Base-by-base conservation (phyloP, 2,329 filamentous ascomycete genomes). In the Calonectria ilicicola region DNA sequence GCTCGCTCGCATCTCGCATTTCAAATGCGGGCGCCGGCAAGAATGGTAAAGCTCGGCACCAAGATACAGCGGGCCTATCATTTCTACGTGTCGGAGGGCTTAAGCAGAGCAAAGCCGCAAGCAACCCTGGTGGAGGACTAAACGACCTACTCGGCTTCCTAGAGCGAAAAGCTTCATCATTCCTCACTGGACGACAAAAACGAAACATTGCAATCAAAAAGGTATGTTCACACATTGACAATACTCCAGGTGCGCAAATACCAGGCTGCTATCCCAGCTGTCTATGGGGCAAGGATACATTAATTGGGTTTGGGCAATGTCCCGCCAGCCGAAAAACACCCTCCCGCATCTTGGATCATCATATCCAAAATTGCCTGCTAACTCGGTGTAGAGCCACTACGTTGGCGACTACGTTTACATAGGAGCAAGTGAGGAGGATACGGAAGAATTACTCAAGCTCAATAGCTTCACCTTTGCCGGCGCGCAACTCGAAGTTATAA, bases 391-490 rank as follows among this genome's bases (percentile, higher is more conserved):
- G 93, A 93, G 92, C 86, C 90, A 90, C 79, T 85, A 89, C 81
- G 91, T 91, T 83, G 93, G 92, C 83, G 92, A 94, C 82, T 89
- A 89, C 78, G 89, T 95, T 75, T 90, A 93, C 81, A 88, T 95
- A 78, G 91, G 89, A 76, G 89, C 93, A 78, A 91, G 86, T 76
- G 89, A 91, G 80, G 90, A 92, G 75, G 91, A 94, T 77, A 88
- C 90, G 32, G 88, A 91, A 62, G 89, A 91, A 75, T 85, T 95
- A 69, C 82, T 93, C 72, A 93, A 93, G 77, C 85, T 95, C 75
- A 92, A 95, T 83, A 89, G 87, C 21, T 94, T 91, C 80, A 83
- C 81, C 5, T 96, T 95, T 83, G 93, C 94, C 46, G 92, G 93
- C 26, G 86, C 90, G 9, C 82, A 86, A 47, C 85, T 96, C 53